Percentiles rank a stretch among this genome's conserved stretches.
phyloP scores from a whole-genome alignment of 192 early-diverging fungal genomes.

The Spinellus fusiger region DNA sequence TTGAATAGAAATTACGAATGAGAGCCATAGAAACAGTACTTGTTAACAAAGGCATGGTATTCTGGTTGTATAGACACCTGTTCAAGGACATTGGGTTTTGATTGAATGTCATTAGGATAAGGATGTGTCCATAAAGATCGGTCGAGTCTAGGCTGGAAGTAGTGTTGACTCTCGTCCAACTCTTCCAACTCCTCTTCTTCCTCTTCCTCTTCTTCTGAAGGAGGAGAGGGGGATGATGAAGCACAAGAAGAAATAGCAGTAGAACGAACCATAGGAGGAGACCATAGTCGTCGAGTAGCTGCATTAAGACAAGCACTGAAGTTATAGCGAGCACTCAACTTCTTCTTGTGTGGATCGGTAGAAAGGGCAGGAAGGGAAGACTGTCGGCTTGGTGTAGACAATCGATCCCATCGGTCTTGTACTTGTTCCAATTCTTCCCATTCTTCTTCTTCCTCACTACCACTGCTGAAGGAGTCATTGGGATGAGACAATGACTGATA shows the following conservation, averaged over 20 bases:
- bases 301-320: conserved; percentile 34
- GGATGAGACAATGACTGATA: not conserved
- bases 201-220: too few relatives aligned
- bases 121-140: not conserved
- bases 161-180: too few relatives aligned
- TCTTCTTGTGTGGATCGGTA: not conserved
- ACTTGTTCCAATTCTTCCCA: not conserved
- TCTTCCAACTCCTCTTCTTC: too few relatives aligned
- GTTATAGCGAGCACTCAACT: conserved; percentile 28
- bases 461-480: not conserved
- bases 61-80: conserved; percentile 31
- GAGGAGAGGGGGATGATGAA: too few relatives aligned
- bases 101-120: conserved; percentile 7
- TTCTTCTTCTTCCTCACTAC: not conserved
- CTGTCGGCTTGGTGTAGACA: too few relatives aligned
- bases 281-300: conserved; percentile 13
- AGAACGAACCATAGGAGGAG: conserved; percentile 1
- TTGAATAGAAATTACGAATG: conserved; percentile 1
- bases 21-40: conserved; percentile 51
- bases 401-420: not conserved
- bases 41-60: conserved; percentile 46
- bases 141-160: too few relatives aligned
- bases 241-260: too few relatives aligned
- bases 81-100: conserved; percentile 1
- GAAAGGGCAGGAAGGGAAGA: too few relatives aligned